Conservation (phyloP, 257 asterid genomes). For the Solanum pinnatisectum region DNA sequence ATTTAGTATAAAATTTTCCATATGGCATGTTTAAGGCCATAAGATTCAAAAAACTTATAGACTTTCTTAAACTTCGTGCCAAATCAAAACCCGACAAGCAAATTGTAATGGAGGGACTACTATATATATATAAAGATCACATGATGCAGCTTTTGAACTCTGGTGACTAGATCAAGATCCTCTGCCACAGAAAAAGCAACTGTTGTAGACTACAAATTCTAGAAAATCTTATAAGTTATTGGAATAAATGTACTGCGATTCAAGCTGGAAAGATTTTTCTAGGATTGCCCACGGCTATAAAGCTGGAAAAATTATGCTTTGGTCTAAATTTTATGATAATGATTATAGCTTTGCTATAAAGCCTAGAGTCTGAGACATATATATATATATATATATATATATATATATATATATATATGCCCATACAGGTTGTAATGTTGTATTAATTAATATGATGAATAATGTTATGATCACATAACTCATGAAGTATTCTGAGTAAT, state of each 20-base stretch:
- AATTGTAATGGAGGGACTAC: not conserved
- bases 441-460: not conserved
- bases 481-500: not conserved
- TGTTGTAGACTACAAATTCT: not conserved
- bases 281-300: conserved; percentile 44
- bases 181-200: not conserved
- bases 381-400: no score
- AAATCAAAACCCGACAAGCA: not conserved
- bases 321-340: conserved; percentile 34
- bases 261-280: conserved; percentile 36
- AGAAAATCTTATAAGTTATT: conserved; percentile 15
- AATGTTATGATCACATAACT: not conserved
- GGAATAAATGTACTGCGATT: conserved; percentile 42
- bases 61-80: no score
- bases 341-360: not conserved
- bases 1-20: no score
- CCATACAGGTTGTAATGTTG: not conserved
- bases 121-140: not conserved
- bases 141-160: not conserved
- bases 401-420: no score
- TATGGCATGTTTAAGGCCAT: not conserved
- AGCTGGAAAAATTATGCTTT: conserved; percentile 70
- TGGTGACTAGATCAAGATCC: not conserved
- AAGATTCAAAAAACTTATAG: no score
- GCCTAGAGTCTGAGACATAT: not conserved